phyloP scores from a whole-genome alignment of 2,329 filamentous ascomycete species.

The Diaporthe sp. region DNA sequence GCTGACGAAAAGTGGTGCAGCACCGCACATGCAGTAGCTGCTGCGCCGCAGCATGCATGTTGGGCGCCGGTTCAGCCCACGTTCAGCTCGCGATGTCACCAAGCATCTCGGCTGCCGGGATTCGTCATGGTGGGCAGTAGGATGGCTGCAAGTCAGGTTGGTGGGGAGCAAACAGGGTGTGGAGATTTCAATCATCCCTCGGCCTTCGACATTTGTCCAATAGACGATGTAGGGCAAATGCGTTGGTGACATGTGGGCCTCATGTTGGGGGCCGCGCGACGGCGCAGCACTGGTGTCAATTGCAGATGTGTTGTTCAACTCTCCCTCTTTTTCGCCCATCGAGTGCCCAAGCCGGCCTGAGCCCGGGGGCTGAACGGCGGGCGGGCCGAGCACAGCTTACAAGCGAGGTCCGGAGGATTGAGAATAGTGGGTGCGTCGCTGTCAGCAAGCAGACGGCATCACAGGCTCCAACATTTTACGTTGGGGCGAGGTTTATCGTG shows the following conservation, averaged over 20 bases:
- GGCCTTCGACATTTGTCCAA: conserved; percentile 17
- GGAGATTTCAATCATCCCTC: neutral
- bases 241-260: conserved; percentile 15
- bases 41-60: conserved; percentile 8
- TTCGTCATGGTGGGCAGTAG: conserved; percentile 9
- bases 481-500: neutral
- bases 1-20: conserved; percentile 19
- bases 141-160: neutral
- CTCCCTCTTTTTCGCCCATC: neutral
- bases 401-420: conserved; percentile 11
- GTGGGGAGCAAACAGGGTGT: neutral
- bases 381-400: neutral
- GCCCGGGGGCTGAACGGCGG: neutral
- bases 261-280: neutral
- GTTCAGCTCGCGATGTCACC: conserved; percentile 6
- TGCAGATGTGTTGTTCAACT: neutral
- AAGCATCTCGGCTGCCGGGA: conserved; percentile 4
- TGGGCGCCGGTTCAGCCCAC: neutral
- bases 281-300: conserved; percentile 12
- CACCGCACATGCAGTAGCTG: neutral
- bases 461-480: neutral
- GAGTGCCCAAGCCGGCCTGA: neutral
- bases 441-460: neutral
- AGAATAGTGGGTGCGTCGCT: neutral
- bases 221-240: neutral